Conservation (phyloP, 2,329 filamentous ascomycete species). For the Xylaria sp. region DNA sequence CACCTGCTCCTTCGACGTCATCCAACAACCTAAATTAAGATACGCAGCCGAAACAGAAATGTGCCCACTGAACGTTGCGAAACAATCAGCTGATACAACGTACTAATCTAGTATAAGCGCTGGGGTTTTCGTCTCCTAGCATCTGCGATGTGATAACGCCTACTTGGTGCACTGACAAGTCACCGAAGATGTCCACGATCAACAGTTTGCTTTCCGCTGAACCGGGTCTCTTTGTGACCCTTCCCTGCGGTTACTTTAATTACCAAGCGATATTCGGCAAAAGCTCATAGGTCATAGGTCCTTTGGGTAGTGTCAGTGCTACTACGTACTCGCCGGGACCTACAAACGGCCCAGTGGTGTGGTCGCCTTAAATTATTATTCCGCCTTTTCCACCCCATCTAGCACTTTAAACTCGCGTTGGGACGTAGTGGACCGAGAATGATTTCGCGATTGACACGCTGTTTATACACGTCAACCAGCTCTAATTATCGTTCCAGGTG, state of each 20-base stretch:
- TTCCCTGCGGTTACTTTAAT: constrained; percentile 16
- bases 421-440: constrained; percentile 1
- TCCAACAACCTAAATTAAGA: constrained; percentile 10
- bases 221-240: constrained; percentile 10
- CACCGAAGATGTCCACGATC: constrained; percentile 10
- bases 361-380: background rate
- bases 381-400: background rate
- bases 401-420: constrained; percentile 4
- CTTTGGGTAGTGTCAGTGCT: constrained; percentile 8
- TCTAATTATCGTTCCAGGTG: constrained; percentile 1
- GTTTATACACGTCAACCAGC: background rate
- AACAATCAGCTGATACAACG: constrained; percentile 10
- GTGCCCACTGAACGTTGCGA: constrained; percentile 15
- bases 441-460: constrained; percentile 7
- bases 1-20: constrained; percentile 6
- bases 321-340: background rate
- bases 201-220: constrained; percentile 13
- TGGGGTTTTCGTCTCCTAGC: background rate
- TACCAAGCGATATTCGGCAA: constrained; percentile 13
- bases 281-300: background rate
- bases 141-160: constrained; percentile 14
- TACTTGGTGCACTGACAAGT: background rate
- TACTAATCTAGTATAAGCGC: background rate
- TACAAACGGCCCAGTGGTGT: constrained; percentile 15
- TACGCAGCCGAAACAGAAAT: constrained; percentile 14